Conservation (phyloP, 345 rosid species). For the Eucalyptus victrix region DNA sequence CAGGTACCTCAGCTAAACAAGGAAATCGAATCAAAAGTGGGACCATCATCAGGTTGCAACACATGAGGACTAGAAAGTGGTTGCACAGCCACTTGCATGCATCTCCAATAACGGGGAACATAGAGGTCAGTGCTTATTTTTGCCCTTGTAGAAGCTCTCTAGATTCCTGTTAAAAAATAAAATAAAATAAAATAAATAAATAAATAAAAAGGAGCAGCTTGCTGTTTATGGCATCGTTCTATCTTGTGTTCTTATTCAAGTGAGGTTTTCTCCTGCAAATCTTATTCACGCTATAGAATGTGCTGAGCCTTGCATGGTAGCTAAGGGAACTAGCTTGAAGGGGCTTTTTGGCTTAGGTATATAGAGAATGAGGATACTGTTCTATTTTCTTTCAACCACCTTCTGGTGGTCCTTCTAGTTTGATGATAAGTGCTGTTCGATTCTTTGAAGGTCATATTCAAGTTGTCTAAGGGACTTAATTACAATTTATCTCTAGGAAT, state of each 20-base stretch:
- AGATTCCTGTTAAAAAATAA: not conserved
- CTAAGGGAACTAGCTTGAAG: not conserved
- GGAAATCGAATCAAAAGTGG: constrained; percentile 67
- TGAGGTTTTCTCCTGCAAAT: not conserved
- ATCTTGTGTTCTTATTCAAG: not conserved
- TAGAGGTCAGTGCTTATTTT: constrained; percentile 50
- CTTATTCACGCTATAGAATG: not conserved
- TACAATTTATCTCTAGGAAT: not conserved
- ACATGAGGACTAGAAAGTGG: constrained; percentile 94
- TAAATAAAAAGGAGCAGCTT: not conserved
- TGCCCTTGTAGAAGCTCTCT: not conserved
- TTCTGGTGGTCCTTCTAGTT: not conserved
- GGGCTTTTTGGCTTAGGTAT: not conserved
- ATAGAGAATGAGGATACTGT: not conserved
- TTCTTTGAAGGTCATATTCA: not conserved
- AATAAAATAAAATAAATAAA: not conserved
- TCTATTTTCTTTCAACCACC: not conserved
- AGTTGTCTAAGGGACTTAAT: not conserved
- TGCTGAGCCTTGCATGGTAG: not conserved
- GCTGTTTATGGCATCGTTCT: not conserved
- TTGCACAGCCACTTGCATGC: constrained; percentile 92
- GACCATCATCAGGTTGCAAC: constrained; percentile 69
- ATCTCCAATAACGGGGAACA: constrained; percentile 92
- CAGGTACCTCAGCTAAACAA: constrained; percentile 52
- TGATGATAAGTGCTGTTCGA: not conserved